phyloP scores from a whole-genome alignment of 768 basidiomycete species.

The Cystobasidium tubakii region DNA sequence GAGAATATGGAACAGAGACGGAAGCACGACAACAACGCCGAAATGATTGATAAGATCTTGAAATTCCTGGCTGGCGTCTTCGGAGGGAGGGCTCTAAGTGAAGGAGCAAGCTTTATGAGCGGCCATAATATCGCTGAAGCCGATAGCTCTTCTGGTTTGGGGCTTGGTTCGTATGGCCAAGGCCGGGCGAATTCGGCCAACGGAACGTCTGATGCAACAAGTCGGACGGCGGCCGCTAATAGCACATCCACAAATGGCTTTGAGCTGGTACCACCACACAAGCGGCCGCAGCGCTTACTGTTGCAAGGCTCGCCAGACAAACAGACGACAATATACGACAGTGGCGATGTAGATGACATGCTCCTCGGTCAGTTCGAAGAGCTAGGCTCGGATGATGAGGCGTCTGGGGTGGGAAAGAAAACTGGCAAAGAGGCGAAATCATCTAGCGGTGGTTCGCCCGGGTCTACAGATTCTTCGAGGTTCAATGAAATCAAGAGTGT shows the following conservation, averaged over 20 bases:
- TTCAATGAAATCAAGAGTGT: conserved; percentile 13
- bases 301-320: conserved; percentile 9
- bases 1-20: conserved; percentile 73
- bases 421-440: not conserved
- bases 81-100: conserved; percentile 47
- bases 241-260: not conserved
- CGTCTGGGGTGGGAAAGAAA: not conserved
- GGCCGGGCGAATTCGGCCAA: not conserved
- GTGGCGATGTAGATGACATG: not conserved
- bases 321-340: not conserved
- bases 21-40: conserved; percentile 83
- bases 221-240: not conserved
- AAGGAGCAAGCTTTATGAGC: conserved; percentile 18
- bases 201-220: not conserved
- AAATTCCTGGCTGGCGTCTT: conserved; percentile 92
- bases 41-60: conserved; percentile 90
- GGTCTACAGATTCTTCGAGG: not conserved
- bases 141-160: conserved; percentile 20
- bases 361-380: conserved; percentile 25
- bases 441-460: not conserved
- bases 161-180: conserved; percentile 13
- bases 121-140: conserved; percentile 25
- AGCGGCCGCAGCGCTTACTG: conserved; percentile 3
- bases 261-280: not conserved
- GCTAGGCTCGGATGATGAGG: conserved; percentile 26